Base-by-base conservation (phyloP, 164 flowering plant species). In the Taxillus chinensis region DNA sequence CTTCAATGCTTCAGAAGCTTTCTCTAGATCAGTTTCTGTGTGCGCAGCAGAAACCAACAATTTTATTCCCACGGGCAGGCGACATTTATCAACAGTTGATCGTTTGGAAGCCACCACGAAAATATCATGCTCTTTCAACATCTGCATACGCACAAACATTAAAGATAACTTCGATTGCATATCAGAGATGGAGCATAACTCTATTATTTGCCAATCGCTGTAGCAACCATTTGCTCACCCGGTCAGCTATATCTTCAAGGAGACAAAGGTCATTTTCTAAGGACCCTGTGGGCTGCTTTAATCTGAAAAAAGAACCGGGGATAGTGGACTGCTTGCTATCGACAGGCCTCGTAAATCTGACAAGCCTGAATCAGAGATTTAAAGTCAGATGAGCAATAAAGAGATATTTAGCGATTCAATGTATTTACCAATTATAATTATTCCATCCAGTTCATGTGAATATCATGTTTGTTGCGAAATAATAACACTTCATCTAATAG, bases 21-120 rank as follows among this genome's bases (percentile, higher is more conserved):
- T 83, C 39, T 62, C 53, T 57, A 95, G 68, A 79, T 91, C 95
- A 15, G 82, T 59, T 69, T 89, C 89, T n/a, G 92, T 70, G 72
- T 95, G 97, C 12, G 66, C 95, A 39, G 99, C 90, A 60, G 99
- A 95, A 41, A 91, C 89, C 56, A 75, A 80, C 69, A 91, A 67
- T 69, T 79, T 78, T 55, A 95, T 81, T 41, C 97, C 97, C 8
- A 79, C 80, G 4, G 97, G 95, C 59, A 95, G 72, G 15, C 65
- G 70, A 66, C 95, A 89, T 69, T 80, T 91, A 71, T 95, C 99
- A 10, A 89, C 78, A 6, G 72, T 71, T 45, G 99, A 95, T 70
- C 90, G 79, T 73, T 79, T 89, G 13, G 96, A 75, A 45, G 82
- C 57, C 52, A 71, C 86, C 41, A 90, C 78, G 45, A 90, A 74